phyloP scores from a whole-genome alignment of 805 yeast genomes.

The Saturnispora dispora region DNA sequence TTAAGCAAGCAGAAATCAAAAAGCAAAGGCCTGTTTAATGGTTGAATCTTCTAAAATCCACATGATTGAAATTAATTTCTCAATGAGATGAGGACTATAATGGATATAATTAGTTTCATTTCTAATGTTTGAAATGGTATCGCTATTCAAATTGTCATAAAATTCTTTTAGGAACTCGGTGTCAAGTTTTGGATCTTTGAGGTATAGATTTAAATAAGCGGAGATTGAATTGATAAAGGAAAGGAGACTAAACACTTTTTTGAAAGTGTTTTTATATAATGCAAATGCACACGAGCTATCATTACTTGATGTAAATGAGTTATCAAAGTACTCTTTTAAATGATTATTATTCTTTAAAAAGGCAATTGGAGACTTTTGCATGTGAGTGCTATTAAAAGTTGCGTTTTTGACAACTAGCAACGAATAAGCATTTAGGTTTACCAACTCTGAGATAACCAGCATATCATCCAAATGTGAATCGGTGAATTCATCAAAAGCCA shows the following conservation, averaged over 20 bases:
- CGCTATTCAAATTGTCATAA: neutral
- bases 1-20: neutral
- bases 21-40: slow-evolving; percentile 1
- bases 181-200: neutral
- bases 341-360: neutral
- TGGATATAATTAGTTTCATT: neutral
- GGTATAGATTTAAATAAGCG: neutral
- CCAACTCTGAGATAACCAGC: slow-evolving; percentile 2
- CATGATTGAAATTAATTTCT: slow-evolving; percentile 1
- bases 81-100: neutral
- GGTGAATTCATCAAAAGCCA: neutral
- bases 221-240: slow-evolving; percentile 6
- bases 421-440: slow-evolving; percentile 1
- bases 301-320: neutral
- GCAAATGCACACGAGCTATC: neutral
- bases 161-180: neutral
- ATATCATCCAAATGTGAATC: neutral
- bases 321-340: neutral
- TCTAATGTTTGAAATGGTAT: neutral
- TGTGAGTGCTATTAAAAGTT: neutral
- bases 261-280: neutral
- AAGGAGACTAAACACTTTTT: slow-evolving; percentile 5
- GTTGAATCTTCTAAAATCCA: slow-evolving; percentile 8
- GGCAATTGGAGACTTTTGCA: neutral
- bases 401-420: neutral